Evolutionary conservation across 768 basidiomycete genomes (phyloP).

Genomic region (Leccinellum luteum): DNA sequence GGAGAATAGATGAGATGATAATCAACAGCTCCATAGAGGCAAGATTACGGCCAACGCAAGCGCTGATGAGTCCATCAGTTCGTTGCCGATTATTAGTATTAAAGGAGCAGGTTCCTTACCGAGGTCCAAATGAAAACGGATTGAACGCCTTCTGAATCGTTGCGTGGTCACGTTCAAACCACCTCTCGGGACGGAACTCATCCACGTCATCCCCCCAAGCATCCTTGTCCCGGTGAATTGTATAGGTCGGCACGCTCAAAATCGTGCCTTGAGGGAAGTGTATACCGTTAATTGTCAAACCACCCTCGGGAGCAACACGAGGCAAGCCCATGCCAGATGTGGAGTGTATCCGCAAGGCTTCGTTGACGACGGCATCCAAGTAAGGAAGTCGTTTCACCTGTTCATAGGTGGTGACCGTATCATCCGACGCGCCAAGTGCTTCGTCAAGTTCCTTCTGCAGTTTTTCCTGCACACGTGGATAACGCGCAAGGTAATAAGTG

Average conservation of each 20-base stretch:
- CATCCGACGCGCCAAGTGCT: constrained; percentile 55
- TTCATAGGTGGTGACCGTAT: constrained; percentile 58
- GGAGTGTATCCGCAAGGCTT: constrained; percentile 80
- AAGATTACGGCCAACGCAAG: constrained; percentile 82
- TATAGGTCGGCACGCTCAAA: constrained; percentile 78
- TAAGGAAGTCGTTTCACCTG: constrained; percentile 74
- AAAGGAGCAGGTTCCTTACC: constrained; percentile 36
- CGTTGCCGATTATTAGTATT: neutral
- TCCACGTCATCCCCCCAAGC: constrained; percentile 83
- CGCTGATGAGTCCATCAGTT: constrained; percentile 38
- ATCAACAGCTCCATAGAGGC: constrained; percentile 77
- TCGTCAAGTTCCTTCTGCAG: constrained; percentile 75
- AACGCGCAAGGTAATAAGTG: constrained; percentile 74
- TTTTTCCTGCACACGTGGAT: constrained; percentile 62
- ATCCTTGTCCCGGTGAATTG: constrained; percentile 68
- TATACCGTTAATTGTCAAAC: constrained; percentile 51
- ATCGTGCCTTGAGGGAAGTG: constrained; percentile 74
- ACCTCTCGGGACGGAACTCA: constrained; percentile 77
- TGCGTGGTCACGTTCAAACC: constrained; percentile 69
- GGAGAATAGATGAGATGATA: constrained; percentile 77
- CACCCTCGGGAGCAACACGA: constrained; percentile 71
- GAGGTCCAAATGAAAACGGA: constrained; percentile 81
- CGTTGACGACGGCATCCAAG: constrained; percentile 85
- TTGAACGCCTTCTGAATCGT: constrained; percentile 74
- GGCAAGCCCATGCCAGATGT: constrained; percentile 84